Percentiles rank a stretch among this genome's conserved stretches.
Evolutionary conservation across 2,329 filamentous ascomycete species (phyloP).

Genomic region (Coniella vitis): DNA sequence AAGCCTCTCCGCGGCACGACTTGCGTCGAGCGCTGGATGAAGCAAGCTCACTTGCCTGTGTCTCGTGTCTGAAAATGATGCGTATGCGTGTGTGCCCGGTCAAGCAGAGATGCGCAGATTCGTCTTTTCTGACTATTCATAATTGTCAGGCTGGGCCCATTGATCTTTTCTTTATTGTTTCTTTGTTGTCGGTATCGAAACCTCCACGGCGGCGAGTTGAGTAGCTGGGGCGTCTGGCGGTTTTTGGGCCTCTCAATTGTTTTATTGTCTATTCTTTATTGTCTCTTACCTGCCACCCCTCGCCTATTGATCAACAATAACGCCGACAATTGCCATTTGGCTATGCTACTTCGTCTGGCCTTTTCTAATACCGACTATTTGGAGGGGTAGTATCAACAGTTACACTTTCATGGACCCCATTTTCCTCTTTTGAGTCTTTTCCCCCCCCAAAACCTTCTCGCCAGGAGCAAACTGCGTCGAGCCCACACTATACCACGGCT

Average conservation of each 20-base stretch:
- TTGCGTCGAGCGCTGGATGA: background rate
- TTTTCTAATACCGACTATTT: background rate
- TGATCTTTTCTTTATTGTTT: background rate
- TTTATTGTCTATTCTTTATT: background rate
- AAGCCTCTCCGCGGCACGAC: conserved; percentile 2
- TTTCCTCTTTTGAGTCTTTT: too few relatives aligned
- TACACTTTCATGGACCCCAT: too few relatives aligned
- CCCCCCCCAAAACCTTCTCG: background rate
- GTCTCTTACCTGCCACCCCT: background rate
- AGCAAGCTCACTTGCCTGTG: background rate
- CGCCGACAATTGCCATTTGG: too few relatives aligned
- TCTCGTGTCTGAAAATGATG: background rate
- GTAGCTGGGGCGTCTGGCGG: too few relatives aligned
- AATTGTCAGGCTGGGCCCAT: conserved; percentile 5
- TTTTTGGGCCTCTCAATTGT: background rate
- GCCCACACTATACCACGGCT: background rate
- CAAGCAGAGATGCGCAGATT: background rate
- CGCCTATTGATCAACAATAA: background rate
- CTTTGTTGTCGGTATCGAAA: background rate
- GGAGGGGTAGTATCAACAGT: too few relatives aligned
- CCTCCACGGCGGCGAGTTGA: too few relatives aligned
- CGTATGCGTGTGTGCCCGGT: too few relatives aligned
- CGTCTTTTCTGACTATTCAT: conserved; percentile 11
- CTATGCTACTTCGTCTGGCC: background rate
- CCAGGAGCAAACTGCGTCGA: background rate